Percentiles rank a stretch among this genome's conserved stretches.
phyloP scores from a whole-genome alignment of 2,329 filamentous ascomycete species.

The Aspergillus quadricinctus region DNA sequence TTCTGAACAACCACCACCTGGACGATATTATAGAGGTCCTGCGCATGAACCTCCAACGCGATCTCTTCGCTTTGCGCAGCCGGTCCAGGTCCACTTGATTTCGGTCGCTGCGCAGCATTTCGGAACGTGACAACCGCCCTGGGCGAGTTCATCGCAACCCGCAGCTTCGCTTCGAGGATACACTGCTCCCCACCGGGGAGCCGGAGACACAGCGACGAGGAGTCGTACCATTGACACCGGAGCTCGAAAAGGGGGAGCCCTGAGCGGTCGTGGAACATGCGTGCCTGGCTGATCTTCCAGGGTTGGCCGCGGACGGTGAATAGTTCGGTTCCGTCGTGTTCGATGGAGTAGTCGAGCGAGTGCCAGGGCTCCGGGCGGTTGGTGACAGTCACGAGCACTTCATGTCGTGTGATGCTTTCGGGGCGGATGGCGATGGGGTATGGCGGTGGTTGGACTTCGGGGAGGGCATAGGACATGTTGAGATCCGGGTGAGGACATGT shows the following conservation, averaged over 20 bases:
- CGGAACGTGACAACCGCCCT: conserved; percentile 10
- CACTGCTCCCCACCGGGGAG: conserved; percentile 7
- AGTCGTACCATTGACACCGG: conserved; percentile 13
- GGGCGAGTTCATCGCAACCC: conserved; percentile 11
- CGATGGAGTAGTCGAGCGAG: conserved; percentile 12
- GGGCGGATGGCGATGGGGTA: conserved; percentile 12
- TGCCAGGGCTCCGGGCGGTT: conserved; percentile 17
- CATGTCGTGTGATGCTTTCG: conserved; percentile 7
- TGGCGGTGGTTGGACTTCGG: conserved; percentile 1
- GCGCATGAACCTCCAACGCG: conserved; percentile 7
- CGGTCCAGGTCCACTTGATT: neutral
- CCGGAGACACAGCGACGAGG: conserved; percentile 9
- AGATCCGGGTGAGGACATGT: neutral
- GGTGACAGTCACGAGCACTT: conserved; percentile 6
- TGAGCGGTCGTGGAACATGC: conserved; percentile 12
- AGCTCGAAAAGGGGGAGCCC: conserved; percentile 17
- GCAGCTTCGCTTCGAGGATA: conserved; percentile 11
- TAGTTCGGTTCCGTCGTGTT: conserved; percentile 4
- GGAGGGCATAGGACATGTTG: conserved; percentile 5
- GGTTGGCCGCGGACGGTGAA: conserved; percentile 13
- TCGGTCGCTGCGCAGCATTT: conserved; percentile 1
- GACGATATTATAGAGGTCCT: conserved; percentile 12
- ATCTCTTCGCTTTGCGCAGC: neutral
- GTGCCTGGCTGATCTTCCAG: conserved; percentile 11
- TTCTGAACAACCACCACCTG: conserved; percentile 11